Evolutionary conservation across 805 yeast genomes (phyloP), one percentile per base, ranked within the genome.

Genomic region (Isabelozyma heimii): DNA sequence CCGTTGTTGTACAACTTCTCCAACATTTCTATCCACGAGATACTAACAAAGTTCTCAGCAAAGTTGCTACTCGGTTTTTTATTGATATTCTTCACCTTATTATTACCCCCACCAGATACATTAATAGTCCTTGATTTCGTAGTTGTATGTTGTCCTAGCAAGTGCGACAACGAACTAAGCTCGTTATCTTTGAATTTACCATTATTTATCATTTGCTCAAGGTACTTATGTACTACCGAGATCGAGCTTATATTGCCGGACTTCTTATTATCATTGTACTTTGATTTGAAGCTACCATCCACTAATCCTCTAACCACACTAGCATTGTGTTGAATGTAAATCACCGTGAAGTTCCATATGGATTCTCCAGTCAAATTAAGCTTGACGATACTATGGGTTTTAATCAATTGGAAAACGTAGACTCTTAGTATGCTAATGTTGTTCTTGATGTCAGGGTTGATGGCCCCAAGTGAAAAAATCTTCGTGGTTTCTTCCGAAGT

Each of bases 401-500:
- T 78, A 30, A 84, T 66, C 50, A 80, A 68, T 28, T 70, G 72
- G 47, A 86, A 79, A 3, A 86, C 78, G 27, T 72, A 66, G 5
- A 74, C 62, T 57, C 83, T 73, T 41, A 87, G 62, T 1, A 63
- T 46, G 8, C 70, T 70, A 39, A 83, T 76, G 57, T 85, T 84
- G 45, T 68, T 70, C 10, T 72, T 65, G 37, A 87, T 88, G 44
- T 85, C 89, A 4, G 85, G 84, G 57, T 87, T 87, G 45, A 84
- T 82, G 27, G 85, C 80, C 1, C 95, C 95, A 39, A 87, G 64
- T 1, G 91, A 83, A 42, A 87, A 76, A 2, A 87, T 75, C 61
- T 78, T 80, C 7, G 80, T 75, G 27, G 80, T 67, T 53, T 87
- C 92, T 24, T 75, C 79, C 2, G 85, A 73, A 6, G 84, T 80